Conservation (phyloP, 2,329 filamentous ascomycete genomes). For the Nemania diffusa region DNA sequence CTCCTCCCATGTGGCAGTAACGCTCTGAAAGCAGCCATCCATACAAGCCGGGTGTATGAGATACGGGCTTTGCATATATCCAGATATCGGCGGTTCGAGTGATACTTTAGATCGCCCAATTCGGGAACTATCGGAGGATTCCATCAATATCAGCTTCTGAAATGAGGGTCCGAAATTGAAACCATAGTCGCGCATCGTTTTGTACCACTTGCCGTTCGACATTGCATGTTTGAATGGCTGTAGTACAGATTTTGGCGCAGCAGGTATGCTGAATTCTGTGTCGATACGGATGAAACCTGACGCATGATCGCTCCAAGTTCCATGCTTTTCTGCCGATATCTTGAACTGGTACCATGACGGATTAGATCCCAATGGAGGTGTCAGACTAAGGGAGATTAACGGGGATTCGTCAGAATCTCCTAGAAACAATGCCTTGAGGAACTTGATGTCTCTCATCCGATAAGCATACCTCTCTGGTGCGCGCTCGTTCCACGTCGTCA, state of each 20-base stretch:
- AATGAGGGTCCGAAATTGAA: conserved; percentile 8
- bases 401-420: conserved; percentile 1
- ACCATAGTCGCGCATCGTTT: background rate
- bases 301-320: background rate
- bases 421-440: background rate
- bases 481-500: background rate
- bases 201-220: conserved; percentile 5
- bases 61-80: background rate
- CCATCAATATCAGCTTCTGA: background rate
- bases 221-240: background rate
- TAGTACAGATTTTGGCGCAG: no score
- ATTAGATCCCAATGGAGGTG: no score
- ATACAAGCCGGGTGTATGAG: conserved; percentile 4
- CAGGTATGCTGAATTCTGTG: background rate
- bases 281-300: conserved; percentile 9
- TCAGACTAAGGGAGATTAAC: no score
- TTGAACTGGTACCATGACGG: conserved; percentile 10
- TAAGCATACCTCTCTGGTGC: background rate
- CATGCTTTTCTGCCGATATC: background rate
- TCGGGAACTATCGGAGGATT: background rate
- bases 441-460: conserved; percentile 10
- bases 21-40: conserved; percentile 20
- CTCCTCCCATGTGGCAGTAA: background rate
- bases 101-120: background rate
- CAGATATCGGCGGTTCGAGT: background rate